A percentile compares a stretch with the other conserved stretches of the same genome.
Evolutionary conservation across 139 green algal species (phyloP).

Genomic region (Tetradesmus obliquus): DNA sequence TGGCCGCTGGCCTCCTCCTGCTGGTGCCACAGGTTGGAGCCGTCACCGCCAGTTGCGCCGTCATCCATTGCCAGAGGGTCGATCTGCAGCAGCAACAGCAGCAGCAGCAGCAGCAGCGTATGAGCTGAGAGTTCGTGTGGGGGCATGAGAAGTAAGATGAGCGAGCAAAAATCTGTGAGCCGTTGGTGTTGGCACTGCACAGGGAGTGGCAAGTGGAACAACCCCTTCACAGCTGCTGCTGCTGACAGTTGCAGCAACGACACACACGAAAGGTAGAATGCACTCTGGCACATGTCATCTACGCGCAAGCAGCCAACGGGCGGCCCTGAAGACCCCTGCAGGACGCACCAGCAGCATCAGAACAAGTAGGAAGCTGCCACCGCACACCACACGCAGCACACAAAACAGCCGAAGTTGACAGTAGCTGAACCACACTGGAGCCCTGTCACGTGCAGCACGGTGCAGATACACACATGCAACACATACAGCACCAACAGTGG

Average conservation of each 20-base stretch:
- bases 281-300: too few species aligned
- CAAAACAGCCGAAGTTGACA: too few species aligned
- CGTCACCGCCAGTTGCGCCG: neutral
- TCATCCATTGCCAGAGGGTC: constrained; percentile 14
- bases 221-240: neutral
- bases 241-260: neutral
- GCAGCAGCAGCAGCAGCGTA: neutral
- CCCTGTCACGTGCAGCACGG: neutral
- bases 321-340: too few species aligned
- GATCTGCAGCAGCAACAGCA: neutral
- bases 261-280: neutral
- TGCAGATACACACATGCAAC: neutral
- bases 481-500: neutral
- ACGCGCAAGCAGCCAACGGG: too few species aligned
- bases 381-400: neutral
- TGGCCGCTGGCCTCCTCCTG: neutral
- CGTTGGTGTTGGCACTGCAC: neutral
- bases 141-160: too few species aligned
- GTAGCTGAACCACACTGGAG: neutral
- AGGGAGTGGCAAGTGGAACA: neutral
- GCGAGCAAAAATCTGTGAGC: neutral
- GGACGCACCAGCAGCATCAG: too few species aligned
- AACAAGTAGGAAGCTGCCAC: neutral
- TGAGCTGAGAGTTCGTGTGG: neutral
- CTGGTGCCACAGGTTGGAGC: constrained; percentile 24